Percentiles rank a stretch among this genome's conserved stretches.
Evolutionary conservation across 2,329 filamentous ascomycete species (phyloP).

Genomic region (Diaporthe destruens): DNA sequence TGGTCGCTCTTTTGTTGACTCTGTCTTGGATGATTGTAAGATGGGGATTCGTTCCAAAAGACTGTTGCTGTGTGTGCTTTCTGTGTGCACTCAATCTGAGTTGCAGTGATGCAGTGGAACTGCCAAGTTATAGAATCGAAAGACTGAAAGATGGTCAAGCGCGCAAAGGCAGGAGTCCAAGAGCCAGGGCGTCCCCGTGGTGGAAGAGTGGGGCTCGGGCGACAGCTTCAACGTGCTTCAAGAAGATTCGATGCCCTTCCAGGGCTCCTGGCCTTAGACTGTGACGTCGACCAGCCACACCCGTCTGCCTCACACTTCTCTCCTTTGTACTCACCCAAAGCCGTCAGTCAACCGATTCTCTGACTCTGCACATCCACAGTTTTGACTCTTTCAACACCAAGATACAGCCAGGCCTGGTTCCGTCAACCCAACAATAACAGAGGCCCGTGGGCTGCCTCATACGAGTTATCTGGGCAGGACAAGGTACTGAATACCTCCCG

Average conservation of each 20-base stretch:
- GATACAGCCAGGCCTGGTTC: not conserved
- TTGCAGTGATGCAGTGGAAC: constrained; percentile 16
- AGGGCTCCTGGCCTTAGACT: constrained; percentile 9
- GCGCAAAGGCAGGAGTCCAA: constrained; percentile 8
- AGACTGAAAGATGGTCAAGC: constrained; percentile 23
- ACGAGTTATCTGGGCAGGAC: not conserved
- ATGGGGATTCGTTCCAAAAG: not conserved
- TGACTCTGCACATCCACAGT: not conserved
- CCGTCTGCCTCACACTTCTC: constrained; percentile 1
- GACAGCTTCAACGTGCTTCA: constrained; percentile 37
- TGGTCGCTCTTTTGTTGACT: constrained; percentile 2
- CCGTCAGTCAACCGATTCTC: no score
- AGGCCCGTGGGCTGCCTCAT: not conserved
- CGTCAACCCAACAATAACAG: not conserved
- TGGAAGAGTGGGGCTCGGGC: constrained; percentile 36
- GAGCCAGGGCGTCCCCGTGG: constrained; percentile 25
- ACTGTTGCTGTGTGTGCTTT: not conserved
- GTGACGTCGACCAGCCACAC: constrained; percentile 8
- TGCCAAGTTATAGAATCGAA: constrained; percentile 34
- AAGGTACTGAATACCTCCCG: not conserved
- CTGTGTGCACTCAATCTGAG: not conserved
- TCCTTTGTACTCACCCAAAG: constrained; percentile 14
- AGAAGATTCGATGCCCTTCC: constrained; percentile 41
- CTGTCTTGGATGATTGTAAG: constrained; percentile 4
- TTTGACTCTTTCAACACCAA: not conserved